Base-by-base conservation (phyloP, 768 basidiomycete genomes). In the Naganishia friedmannii region DNA sequence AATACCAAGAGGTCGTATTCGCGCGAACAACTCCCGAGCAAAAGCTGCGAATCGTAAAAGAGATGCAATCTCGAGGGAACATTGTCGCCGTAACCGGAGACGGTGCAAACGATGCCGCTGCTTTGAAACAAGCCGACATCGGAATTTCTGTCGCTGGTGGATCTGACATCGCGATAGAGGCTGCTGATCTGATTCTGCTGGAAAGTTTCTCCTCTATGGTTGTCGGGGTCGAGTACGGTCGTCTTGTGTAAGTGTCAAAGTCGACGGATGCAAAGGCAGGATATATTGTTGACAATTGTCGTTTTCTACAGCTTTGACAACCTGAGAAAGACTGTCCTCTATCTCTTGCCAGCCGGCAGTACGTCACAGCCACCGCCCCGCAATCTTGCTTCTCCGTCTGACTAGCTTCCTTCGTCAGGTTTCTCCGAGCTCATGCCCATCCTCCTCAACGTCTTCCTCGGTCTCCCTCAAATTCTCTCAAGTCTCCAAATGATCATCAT, bases 41-140 rank as follows among this genome's bases (percentile, higher is more conserved):
- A 78, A 89, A 89, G 75, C 79, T 88, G 0, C 83, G 85, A 15
- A 88, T 89, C 71, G 88, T 89, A 32, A 85, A 86, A 68, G 83
- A 84, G 42, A 83, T 87, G 72, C 86, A 88, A 76, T 78, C 77
- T 10, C 79, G 84, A 3, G 85, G 83, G 2, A 84, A 84, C 72
- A 83, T 86, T 1, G 87, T 88, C 6, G 87, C 86, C 0, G 87
- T 88, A 69, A 88, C 88, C 4, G 88, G 88, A 2, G 88, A 89
- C 75, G 88, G 88, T 32, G 80, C 78, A n/a, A 80, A 80, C 66
- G 79, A 80, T 63, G 77, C 78, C 9, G 85, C 87, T 0, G 85
- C 87, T 2, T 79, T 88, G 66, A 86, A 86, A 70, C 85, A 85
- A 32, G 86, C 87, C 0, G 85, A 89, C 73, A 85, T 87, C 58